Percentiles rank a stretch among this genome's conserved stretches.
Evolutionary conservation across 345 rosid genomes (phyloP).

Genomic region (Eutrema japonicum): DNA sequence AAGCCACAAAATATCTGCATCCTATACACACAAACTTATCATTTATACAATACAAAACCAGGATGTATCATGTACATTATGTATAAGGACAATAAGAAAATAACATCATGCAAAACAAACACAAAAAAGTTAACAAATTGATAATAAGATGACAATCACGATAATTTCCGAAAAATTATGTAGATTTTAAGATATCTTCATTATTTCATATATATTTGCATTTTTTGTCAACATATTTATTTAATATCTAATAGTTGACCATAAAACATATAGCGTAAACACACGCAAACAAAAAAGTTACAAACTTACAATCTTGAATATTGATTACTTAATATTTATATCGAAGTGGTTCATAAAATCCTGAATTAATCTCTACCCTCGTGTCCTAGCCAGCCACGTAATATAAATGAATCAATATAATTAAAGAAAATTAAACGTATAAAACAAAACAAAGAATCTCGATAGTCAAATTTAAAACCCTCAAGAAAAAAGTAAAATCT

Average conservation of each 20-base stretch:
- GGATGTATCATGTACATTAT: neutral
- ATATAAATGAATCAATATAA: neutral
- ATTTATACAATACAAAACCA: neutral
- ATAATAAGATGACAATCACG: neutral
- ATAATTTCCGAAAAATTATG: neutral
- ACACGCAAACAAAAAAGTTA: constrained; percentile 7
- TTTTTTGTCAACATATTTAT: neutral
- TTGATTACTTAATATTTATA: constrained; percentile 6
- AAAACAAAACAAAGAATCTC: constrained; percentile 10
- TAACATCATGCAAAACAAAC: neutral
- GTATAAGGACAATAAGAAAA: neutral
- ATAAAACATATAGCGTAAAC: neutral
- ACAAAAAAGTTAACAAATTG: neutral
- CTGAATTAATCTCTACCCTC: neutral
- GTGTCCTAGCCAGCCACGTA: constrained; percentile 12
- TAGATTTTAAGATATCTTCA: neutral
- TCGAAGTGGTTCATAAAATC: constrained; percentile 1
- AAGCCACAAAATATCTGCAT: constrained; percentile 83
- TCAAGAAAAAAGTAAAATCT: constrained; percentile 23
- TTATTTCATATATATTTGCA: neutral
- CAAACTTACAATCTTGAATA: constrained; percentile 15
- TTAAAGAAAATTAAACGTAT: constrained; percentile 3
- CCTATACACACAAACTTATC: constrained; percentile 45
- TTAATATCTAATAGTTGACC: neutral
- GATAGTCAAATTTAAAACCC: constrained; percentile 25